phyloP scores from a whole-genome alignment of 2,329 filamentous ascomycete genomes.

The Neobulgaria alba region DNA sequence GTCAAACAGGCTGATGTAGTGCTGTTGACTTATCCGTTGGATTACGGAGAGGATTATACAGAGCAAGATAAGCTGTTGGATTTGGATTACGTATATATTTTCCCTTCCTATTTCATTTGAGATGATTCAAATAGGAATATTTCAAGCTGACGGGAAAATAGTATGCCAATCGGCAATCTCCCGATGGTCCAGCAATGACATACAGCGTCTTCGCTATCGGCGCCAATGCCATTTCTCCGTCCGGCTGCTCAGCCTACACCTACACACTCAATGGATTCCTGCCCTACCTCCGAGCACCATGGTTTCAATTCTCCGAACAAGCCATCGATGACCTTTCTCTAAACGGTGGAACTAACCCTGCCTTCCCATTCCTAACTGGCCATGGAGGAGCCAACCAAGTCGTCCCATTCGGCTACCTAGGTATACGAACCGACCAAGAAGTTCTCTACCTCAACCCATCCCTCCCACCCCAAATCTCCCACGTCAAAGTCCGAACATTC shows the following conservation, averaged over 20 bases:
- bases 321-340: constrained; percentile 47
- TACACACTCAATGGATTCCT: constrained; percentile 55
- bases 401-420: constrained; percentile 58
- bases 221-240: constrained; percentile 55
- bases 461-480: constrained; percentile 49
- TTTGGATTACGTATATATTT: constrained; percentile 50
- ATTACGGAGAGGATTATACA: constrained; percentile 47
- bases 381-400: constrained; percentile 62
- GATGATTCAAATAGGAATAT: too few species aligned
- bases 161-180: constrained; percentile 60
- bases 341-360: constrained; percentile 41
- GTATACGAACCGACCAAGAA: constrained; percentile 51
- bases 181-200: constrained; percentile 64
- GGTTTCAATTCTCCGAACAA: constrained; percentile 65
- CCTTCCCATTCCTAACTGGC: constrained; percentile 57
- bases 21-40: constrained; percentile 55
- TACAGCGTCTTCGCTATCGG: constrained; percentile 62
- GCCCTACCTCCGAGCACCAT: constrained; percentile 57
- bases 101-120: not conserved
- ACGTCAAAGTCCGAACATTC: constrained; percentile 52
- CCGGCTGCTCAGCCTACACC: constrained; percentile 60
- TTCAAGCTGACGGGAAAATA: too few species aligned
- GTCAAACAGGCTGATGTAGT: constrained; percentile 68
- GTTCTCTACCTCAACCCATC: constrained; percentile 55
- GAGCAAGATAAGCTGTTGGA: constrained; percentile 39